Conservation (phyloP, 164 flowering plant species). For the Houttuynia cordata region DNA sequence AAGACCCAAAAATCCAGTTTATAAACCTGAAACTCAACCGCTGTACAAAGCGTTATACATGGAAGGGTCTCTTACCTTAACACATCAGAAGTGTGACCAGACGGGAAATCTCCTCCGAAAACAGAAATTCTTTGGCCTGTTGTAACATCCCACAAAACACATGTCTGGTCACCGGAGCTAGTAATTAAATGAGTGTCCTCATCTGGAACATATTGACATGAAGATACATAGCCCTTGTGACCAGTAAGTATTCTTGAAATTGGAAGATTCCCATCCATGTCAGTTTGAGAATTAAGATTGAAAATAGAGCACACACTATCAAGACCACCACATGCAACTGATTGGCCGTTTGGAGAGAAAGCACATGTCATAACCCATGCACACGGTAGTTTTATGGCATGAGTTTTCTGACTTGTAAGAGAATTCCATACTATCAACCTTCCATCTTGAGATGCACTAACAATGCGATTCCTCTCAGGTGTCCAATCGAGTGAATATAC, state of each 20-base stretch:
- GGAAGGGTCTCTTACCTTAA: slow-evolving; percentile 41
- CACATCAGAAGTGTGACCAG: slow-evolving; percentile 91
- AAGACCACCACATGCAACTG: slow-evolving; percentile 97
- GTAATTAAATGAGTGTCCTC: slow-evolving; percentile 80
- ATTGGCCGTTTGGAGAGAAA: slow-evolving; percentile 88
- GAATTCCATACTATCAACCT: slow-evolving; percentile 95
- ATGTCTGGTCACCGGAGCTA: slow-evolving; percentile 92
- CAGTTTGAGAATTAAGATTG: slow-evolving; percentile 71
- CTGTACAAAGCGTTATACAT: neutral
- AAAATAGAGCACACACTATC: slow-evolving; percentile 91
- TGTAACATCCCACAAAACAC: slow-evolving; percentile 91
- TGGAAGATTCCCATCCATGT: slow-evolving; percentile 70
- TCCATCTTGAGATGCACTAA: slow-evolving; percentile 98
- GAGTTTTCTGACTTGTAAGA: slow-evolving; percentile 94
- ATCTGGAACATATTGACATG: slow-evolving; percentile 91
- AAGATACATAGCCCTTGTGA: slow-evolving; percentile 90
- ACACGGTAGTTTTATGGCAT: slow-evolving; percentile 91
- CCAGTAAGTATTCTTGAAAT: slow-evolving; percentile 71
- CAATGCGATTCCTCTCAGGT: slow-evolving; percentile 73
- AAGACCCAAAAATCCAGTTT: neutral
- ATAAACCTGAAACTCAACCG: neutral
- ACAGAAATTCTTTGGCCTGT: slow-evolving; percentile 86
- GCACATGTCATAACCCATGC: slow-evolving; percentile 99
- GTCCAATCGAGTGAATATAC: slow-evolving; percentile 95
- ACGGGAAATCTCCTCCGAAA: slow-evolving; percentile 97